Evolutionary conservation across 768 basidiomycete species (phyloP).

Genomic region (Leccinum obscurum): DNA sequence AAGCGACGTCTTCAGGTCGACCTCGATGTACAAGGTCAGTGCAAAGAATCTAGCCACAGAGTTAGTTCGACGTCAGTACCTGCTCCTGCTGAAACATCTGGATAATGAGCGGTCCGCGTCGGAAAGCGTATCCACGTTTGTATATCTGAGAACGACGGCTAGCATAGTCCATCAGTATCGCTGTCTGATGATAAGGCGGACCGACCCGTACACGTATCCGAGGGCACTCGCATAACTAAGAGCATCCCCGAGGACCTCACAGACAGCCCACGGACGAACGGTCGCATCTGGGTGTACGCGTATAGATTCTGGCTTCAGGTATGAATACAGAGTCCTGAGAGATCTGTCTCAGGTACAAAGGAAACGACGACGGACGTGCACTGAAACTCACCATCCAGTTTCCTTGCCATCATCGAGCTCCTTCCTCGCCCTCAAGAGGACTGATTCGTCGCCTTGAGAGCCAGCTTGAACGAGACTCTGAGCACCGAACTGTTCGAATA

Average conservation of each 20-base stretch:
- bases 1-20: constrained; percentile 72
- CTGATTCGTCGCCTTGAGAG: constrained; percentile 56
- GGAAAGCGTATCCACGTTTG: constrained; percentile 78
- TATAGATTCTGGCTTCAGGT: constrained; percentile 81
- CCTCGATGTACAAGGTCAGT: constrained; percentile 40
- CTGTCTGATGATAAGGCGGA: background rate
- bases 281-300: constrained; percentile 85
- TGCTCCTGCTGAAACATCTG: constrained; percentile 87
- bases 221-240: constrained; percentile 78
- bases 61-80: constrained; percentile 37
- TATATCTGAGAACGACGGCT: constrained; percentile 76
- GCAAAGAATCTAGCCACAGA: background rate
- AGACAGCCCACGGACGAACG: constrained; percentile 81
- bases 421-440: constrained; percentile 71
- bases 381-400: constrained; percentile 57
- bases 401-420: constrained; percentile 59
- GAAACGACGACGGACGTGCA: background rate
- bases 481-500: constrained; percentile 79
- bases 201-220: constrained; percentile 62
- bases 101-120: constrained; percentile 67
- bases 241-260: constrained; percentile 77
- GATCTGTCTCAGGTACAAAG: background rate
- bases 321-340: constrained; percentile 72
- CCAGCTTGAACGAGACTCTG: constrained; percentile 55
- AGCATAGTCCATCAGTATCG: constrained; percentile 5